These are phyloP conservation scores for Penicillium sp. DNA, from an alignment of 2,329 filamentous ascomycete species.

Conservation along the genomic window DNA sequence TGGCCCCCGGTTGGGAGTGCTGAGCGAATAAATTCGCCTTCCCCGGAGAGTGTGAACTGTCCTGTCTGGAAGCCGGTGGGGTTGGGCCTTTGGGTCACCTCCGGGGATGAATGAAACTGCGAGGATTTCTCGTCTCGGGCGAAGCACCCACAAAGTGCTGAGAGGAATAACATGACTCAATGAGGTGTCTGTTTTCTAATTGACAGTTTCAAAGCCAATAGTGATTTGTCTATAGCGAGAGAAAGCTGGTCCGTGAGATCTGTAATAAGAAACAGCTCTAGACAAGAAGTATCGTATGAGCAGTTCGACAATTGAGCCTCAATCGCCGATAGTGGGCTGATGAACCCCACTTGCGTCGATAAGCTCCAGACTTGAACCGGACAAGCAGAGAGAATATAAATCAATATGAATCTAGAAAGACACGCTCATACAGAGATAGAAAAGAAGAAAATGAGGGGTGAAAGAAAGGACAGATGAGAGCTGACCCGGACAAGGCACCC, in stretches of 20 bases:
- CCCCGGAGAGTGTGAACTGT: constrained; percentile 14
- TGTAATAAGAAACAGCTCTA: neutral
- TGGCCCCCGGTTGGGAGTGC: constrained; percentile 2
- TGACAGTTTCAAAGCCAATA: neutral
- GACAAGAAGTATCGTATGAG: neutral
- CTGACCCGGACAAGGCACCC: constrained; percentile 12
- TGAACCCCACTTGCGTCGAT: constrained; percentile 11
- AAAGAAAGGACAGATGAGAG: constrained; percentile 5
- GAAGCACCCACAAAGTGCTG: constrained; percentile 26
- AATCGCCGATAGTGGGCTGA: constrained; percentile 2
- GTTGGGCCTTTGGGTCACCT: constrained; percentile 8
- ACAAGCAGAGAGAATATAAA: neutral
- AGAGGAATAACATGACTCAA: constrained; percentile 24
- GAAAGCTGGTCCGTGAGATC: neutral
- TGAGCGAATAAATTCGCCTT: constrained; percentile 19
- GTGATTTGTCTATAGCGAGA: neutral
- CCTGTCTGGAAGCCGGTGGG: constrained; percentile 21
- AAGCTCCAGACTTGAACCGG: neutral
- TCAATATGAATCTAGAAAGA: neutral
- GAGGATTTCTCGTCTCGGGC: constrained; percentile 10
- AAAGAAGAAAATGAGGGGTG: constrained; percentile 10
- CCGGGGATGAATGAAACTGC: constrained; percentile 4
- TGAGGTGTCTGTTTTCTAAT: neutral
- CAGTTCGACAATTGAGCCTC: constrained; percentile 6
- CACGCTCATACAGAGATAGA: neutral